Evolutionary conservation across 2,329 filamentous ascomycete species (phyloP).

Genomic region (Pyrenophora seminiperda): DNA sequence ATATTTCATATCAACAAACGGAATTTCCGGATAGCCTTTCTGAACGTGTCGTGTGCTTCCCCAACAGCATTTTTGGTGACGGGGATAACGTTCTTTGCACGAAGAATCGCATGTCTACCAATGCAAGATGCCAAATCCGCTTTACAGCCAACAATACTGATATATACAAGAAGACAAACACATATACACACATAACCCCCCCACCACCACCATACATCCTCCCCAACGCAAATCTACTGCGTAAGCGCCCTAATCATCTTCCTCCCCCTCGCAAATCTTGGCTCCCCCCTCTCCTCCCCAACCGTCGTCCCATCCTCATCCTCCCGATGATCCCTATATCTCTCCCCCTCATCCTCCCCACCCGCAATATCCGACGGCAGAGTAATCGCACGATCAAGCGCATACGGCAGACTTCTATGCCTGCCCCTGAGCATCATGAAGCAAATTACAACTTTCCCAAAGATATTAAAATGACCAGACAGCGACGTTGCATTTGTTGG

Average conservation of each 20-base stretch:
- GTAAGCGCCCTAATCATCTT: constrained; percentile 3
- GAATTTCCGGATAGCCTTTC: too few relatives aligned
- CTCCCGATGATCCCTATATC: constrained; percentile 1
- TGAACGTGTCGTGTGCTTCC: too few relatives aligned
- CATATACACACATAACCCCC: too few relatives aligned
- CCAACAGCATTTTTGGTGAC: too few relatives aligned
- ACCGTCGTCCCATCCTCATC: background rate
- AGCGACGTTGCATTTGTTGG: constrained; percentile 76
- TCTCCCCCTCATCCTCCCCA: background rate
- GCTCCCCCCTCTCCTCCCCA: background rate
- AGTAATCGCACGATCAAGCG: constrained; percentile 72
- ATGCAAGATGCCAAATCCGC: too few relatives aligned
- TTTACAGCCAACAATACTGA: too few relatives aligned
- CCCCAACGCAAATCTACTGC: background rate
- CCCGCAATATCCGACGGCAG: constrained; percentile 61
- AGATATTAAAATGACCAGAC: constrained; percentile 75
- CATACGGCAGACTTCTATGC: constrained; percentile 67
- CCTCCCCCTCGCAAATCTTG: background rate
- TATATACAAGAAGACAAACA: too few relatives aligned
- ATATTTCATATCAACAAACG: too few relatives aligned
- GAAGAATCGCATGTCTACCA: too few relatives aligned
- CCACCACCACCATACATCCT: too few relatives aligned
- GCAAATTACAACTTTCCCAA: constrained; percentile 69
- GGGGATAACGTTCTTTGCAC: too few relatives aligned
- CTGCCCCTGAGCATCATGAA: constrained; percentile 70